Evolutionary conservation across 169 alveolate species (phyloP), one percentile per base, ranked within the genome.

Genomic region (Theileria orientalis): DNA sequence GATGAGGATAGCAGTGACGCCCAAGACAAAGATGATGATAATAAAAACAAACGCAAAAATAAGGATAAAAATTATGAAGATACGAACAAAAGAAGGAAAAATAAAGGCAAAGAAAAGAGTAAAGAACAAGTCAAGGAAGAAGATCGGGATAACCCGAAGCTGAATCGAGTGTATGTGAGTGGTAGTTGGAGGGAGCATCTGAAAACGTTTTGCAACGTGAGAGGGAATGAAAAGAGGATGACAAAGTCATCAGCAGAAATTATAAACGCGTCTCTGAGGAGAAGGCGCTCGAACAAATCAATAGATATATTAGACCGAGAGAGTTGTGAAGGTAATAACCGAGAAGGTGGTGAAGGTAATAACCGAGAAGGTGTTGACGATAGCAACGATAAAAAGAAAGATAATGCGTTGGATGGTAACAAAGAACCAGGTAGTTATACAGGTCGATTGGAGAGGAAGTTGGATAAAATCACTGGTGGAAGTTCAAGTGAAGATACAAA

Each of bases 151-250:
- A 2, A n/a, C 7, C 29, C 25, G 60, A 49, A 13, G 27, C 19
- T 49, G 25, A 49, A 49, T 21, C 29, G 27, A 49, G 66, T 56
- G 35, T n/a, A 29, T 3, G 66, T 56, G 7, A 56, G 66, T 56
- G 21, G 21, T 23, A 56, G 66, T 37, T 56, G 66, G 66, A 56
- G 66, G 37, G 37, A n/a, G 37, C 42, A 56, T 32, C 66, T 56
- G 41, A n/a, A 25, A 23, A 56, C 14, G 21, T 56, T 56, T 37
- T 56, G 66, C 19, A 7, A 56, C 14, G 21, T 56, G 1, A 56
- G 66, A 56, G 42, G 21, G 21, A n/a, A 56, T n/a, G 66, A 56
- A 8, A 25, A 56, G 21, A 56, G 37, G 42, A 29, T 7, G 46
- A 27, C 66, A 23, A 56, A 56, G 19, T 27, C 66, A 0, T 56